Percentiles rank a stretch among this genome's conserved stretches.
Conservation (phyloP, 305 asterid genomes). For the Rubia peregrina region DNA sequence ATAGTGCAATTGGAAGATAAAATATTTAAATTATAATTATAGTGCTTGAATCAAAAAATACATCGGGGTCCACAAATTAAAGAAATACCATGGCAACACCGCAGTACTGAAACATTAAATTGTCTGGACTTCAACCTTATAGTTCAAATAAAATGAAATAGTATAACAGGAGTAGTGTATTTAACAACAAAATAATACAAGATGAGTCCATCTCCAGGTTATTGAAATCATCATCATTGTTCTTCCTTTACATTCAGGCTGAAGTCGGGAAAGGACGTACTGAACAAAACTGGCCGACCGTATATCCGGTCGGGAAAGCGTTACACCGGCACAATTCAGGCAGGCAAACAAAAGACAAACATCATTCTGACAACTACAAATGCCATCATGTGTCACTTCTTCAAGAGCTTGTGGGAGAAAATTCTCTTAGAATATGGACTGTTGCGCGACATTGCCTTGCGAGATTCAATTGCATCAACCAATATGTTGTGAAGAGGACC, state of each 20-base stretch:
- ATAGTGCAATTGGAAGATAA: too few species aligned
- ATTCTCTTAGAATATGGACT: conserved; percentile 82
- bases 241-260: conserved; percentile 39
- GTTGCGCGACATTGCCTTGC: conserved; percentile 37
- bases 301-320: conserved; percentile 19
- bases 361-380: conserved; percentile 21
- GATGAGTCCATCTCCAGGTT: conserved; percentile 20
- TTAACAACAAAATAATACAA: conserved; percentile 28
- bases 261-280: conserved; percentile 19
- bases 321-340: neutral
- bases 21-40: too few species aligned
- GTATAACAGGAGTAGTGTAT: conserved; percentile 10
- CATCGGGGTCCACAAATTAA: too few species aligned
- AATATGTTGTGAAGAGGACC: conserved; percentile 46
- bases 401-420: conserved; percentile 69
- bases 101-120: too few species aligned
- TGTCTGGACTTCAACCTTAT: neutral
- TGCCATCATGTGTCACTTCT: conserved; percentile 41
- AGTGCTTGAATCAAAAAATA: too few species aligned
- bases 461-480: conserved; percentile 30
- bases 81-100: too few species aligned
- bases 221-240: conserved; percentile 25
- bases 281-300: conserved; percentile 30
- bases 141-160: too few species aligned
- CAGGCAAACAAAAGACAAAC: conserved; percentile 34